Evolutionary conservation across 768 basidiomycete genomes (phyloP), one percentile per base, ranked within the genome.

Genomic region (Auriscalpium orientale): DNA sequence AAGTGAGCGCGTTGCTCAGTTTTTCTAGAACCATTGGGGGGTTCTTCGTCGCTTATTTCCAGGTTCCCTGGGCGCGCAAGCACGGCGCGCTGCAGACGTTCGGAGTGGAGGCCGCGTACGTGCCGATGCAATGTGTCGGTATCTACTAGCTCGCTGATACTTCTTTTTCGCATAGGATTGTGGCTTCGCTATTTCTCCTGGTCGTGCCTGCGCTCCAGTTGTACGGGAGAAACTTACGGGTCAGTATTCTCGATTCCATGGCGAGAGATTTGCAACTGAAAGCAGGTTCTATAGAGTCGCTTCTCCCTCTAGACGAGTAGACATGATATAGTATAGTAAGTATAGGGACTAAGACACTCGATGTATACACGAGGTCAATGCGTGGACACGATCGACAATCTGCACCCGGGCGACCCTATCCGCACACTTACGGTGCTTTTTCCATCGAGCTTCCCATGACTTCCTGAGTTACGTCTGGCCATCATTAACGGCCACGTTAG

Each of bases 21-120:
- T 67, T 85, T 18, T 72, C 75, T 15, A 74, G 84, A 47, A 73
- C 71, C 1, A 69, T 84, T n/a, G 82, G 82, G 37, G 82, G 83
- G 4, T 85, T 85, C 64, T 76, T 75, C 49, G 82, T 86, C 20
- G 80, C 84, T 1, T 85, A 80, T 67, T 86, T 80, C 66, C 83
- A 86, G 64, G 75, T 85, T 3, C 80, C 80, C 4, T 85, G 84
- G 84, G 82, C 83, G 7, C 63, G 68, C 28, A 81, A 77, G 60
- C 65, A 81, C 55, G 84, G 84, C 13, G 81, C 83, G 6, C 66
- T 85, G 33, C 81, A 84, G 57, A 79, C 80, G 7, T 79, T 84
- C 62, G 83, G 84, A 7, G 73, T 74, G 43, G 84, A 86, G 67
- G 79, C 82, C 34, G 83, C 83, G 73, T 80, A 65, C 66, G 79